Conservation (phyloP, 768 basidiomycete genomes). For the Suillus occidentalis region DNA sequence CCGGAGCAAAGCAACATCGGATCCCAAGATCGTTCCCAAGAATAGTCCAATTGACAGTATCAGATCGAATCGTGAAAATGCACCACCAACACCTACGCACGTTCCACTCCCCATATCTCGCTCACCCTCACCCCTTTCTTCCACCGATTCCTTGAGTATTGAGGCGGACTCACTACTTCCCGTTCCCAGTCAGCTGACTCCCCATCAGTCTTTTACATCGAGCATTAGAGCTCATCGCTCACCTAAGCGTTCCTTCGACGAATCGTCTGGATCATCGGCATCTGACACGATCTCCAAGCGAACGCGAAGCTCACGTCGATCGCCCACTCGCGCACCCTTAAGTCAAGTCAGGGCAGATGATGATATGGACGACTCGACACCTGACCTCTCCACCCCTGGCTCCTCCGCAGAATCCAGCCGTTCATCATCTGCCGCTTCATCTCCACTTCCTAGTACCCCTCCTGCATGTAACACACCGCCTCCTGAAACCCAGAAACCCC, state of each 20-base stretch:
- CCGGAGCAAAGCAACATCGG: conserved; percentile 29
- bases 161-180: conserved; percentile 31
- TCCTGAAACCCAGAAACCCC: conserved; percentile 36
- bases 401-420: conserved; percentile 28
- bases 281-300: conserved; percentile 38
- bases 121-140: conserved; percentile 36
- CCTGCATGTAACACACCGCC: conserved; percentile 23
- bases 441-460: conserved; percentile 38
- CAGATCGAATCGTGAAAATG: conserved; percentile 24
- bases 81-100: conserved; percentile 27
- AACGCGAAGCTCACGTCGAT: conserved; percentile 32
- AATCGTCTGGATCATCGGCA: conserved; percentile 46
- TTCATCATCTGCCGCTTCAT: conserved; percentile 33
- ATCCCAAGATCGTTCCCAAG: conserved; percentile 18
- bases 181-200: conserved; percentile 20
- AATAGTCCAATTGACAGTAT: conserved; percentile 24
- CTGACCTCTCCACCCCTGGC: conserved; percentile 43
- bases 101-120: conserved; percentile 41
- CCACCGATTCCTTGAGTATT: conserved; percentile 21
- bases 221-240: conserved; percentile 42
- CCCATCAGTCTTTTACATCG: conserved; percentile 12
- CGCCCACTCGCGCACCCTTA: conserved; percentile 12
- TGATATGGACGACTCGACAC: conserved; percentile 35
- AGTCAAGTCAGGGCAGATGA: conserved; percentile 27
- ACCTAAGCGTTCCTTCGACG: conserved; percentile 62